Evolutionary conservation across 441 rosid genomes (phyloP), one percentile per base, ranked within the genome.

Genomic region (Flueggea neowawraea): DNA sequence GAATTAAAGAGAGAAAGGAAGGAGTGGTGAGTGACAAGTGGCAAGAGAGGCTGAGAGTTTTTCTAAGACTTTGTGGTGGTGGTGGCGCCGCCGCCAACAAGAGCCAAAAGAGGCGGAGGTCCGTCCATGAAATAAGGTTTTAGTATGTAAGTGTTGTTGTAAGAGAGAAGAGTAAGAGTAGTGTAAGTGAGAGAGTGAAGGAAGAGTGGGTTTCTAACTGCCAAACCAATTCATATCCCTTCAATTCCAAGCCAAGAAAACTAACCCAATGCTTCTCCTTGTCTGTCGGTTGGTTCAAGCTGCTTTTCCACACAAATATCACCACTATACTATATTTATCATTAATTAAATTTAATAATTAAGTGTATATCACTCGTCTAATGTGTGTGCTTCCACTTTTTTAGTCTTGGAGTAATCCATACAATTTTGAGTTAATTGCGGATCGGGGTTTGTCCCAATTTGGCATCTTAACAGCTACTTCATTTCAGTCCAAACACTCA

Each of bases 191-290:
- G 61, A 3, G 51, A 22, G 43, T 39, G 32, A 58, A 22, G 39
- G 22, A 32, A 12, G 70, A 52, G 69, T 39, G 15, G 65, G 73
- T 74, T 74, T 79, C 84, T 62, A 80, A 78, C 87, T 69, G 79
- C 76, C 85, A 70, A 50, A 67, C 65, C 77, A 80, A 75, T 79
- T 71, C 80, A 75, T 72, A 74, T 80, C 80, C 74, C 87, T 84
- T 80, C 87, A 69, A 77, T 82, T 82, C 81, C 78, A 80, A 82
- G 80, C 88, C 80, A 85, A 80, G 77, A 76, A 80, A 83, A 76
- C 74, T 52, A 70, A 65, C 65, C 60, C 65, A 72, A 36, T 75
- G 84, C 78, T 72, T 77, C 88, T 72, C 83, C 82, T 72, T 74
- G 50, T 72, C 73, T 75, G 74, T 83, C 82, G 88, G 78, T 77